Conservation (phyloP, 805 yeast species). For the Yamadazyma olivae region DNA sequence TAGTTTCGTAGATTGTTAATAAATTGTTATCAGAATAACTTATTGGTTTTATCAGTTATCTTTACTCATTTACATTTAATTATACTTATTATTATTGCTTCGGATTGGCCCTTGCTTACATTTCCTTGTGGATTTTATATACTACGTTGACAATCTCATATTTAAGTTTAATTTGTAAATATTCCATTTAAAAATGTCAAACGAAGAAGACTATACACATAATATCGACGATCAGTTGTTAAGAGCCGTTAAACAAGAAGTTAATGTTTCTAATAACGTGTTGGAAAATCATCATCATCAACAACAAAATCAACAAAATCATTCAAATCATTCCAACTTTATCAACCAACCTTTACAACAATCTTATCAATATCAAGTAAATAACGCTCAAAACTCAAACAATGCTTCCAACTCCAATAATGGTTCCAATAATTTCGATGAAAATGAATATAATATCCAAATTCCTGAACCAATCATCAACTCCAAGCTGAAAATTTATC, state of each 20-base stretch:
- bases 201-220: constrained; percentile 22
- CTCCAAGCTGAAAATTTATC: constrained; percentile 41
- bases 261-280: constrained; percentile 5
- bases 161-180: too few relatives aligned
- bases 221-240: constrained; percentile 44
- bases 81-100: too few relatives aligned
- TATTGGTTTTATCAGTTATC: too few relatives aligned
- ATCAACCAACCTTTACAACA: constrained; percentile 12
- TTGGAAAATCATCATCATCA: constrained; percentile 9
- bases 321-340: constrained; percentile 1
- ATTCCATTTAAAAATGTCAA: too few relatives aligned
- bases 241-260: constrained; percentile 35
- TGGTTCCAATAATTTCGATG: constrained; percentile 19
- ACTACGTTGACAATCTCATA: too few relatives aligned
- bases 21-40: too few relatives aligned
- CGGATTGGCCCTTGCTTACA: too few relatives aligned
- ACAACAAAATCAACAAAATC: constrained; percentile 1
- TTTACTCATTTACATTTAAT: too few relatives aligned
- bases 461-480: constrained; percentile 46
- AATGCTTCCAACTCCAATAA: constrained; percentile 2
- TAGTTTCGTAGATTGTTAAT: too few relatives aligned
- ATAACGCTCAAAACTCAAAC: constrained; percentile 6
- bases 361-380: constrained; percentile 13
- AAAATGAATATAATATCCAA: constrained; percentile 41
- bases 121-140: too few relatives aligned